phyloP scores from a whole-genome alignment of 2,329 filamentous ascomycete genomes.

The Talaromyces sp. region DNA sequence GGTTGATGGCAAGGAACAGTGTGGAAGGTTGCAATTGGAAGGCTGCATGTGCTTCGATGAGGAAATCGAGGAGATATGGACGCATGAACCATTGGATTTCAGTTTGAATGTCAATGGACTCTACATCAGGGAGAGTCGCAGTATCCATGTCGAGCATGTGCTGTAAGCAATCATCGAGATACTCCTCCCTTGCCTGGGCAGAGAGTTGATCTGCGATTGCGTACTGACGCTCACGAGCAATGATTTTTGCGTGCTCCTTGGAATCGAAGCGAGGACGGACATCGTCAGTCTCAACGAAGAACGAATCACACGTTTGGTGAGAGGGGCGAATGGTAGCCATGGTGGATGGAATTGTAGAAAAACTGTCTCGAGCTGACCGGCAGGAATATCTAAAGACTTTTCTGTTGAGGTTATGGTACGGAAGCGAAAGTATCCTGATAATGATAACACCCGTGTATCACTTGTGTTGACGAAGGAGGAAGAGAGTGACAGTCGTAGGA shows the following conservation, averaged over 20 bases:
- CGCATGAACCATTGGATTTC: conserved; percentile 99
- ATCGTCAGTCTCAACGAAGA: conserved; percentile 63
- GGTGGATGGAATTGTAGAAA: conserved; percentile 20
- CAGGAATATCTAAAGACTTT: conserved; percentile 24
- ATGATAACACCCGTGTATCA: conserved; percentile 30
- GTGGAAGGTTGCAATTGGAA: conserved; percentile 94
- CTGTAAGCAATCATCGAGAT: conserved; percentile 87
- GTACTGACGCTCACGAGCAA: conserved; percentile 80
- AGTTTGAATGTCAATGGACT: conserved; percentile 97
- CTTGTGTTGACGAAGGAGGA: conserved; percentile 38
- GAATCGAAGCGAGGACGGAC: conserved; percentile 58
- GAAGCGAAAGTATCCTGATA: conserved; percentile 45
- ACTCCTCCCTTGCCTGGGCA: conserved; percentile 78
- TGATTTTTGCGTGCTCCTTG: conserved; percentile 71
- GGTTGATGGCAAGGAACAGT: conserved; percentile 91
- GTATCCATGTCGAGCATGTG: conserved; percentile 97
- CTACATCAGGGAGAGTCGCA: conserved; percentile 90
- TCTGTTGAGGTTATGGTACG: conserved; percentile 30
- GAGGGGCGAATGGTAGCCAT: conserved; percentile 52
- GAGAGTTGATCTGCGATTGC: conserved; percentile 87
- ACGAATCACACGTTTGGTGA: conserved; percentile 64
- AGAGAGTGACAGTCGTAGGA: conserved; percentile 52
- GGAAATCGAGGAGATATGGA: conserved; percentile 95
- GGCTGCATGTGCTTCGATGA: conserved; percentile 93
- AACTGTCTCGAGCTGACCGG: conserved; percentile 22